Conservation (phyloP, 2,329 filamentous ascomycete genomes). For the Diaporthe citrichinensis region DNA sequence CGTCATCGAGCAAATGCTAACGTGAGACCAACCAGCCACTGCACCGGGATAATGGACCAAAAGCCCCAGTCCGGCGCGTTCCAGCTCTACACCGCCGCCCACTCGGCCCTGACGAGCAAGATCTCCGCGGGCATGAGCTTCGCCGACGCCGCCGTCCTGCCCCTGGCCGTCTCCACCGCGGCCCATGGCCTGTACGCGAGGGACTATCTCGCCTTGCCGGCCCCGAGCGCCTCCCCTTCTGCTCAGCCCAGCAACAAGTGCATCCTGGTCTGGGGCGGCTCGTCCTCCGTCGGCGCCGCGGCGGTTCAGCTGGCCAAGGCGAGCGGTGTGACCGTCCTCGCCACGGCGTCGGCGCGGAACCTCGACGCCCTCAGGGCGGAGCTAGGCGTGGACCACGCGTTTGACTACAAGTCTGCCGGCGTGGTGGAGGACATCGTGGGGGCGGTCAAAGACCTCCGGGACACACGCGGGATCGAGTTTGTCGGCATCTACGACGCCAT, state of each 20-base stretch:
- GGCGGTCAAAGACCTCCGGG: neutral
- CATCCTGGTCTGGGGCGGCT: conserved; percentile 41
- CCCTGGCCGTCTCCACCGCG: conserved; percentile 37
- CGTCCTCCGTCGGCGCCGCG: conserved; percentile 39
- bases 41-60: conserved; percentile 15
- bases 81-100: conserved; percentile 37
- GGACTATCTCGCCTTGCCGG: conserved; percentile 30
- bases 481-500: conserved; percentile 36
- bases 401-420: conserved; percentile 37
- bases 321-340: conserved; percentile 37
- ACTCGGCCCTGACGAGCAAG: conserved; percentile 18
- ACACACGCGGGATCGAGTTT: neutral
- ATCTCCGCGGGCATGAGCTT: conserved; percentile 23
- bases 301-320: conserved; percentile 38
- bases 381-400: conserved; percentile 26
- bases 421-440: conserved; percentile 31
- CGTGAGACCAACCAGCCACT: neutral
- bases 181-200: conserved; percentile 31
- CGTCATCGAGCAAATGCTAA: neutral
- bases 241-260: neutral
- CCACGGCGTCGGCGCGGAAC: conserved; percentile 38
- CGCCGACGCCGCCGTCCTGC: conserved; percentile 32
- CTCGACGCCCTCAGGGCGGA: conserved; percentile 10
- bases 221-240: conserved; percentile 38
- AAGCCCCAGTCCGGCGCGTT: conserved; percentile 40